Conservation (phyloP, 139 green algal genomes). For the Coelastrella sp. region DNA sequence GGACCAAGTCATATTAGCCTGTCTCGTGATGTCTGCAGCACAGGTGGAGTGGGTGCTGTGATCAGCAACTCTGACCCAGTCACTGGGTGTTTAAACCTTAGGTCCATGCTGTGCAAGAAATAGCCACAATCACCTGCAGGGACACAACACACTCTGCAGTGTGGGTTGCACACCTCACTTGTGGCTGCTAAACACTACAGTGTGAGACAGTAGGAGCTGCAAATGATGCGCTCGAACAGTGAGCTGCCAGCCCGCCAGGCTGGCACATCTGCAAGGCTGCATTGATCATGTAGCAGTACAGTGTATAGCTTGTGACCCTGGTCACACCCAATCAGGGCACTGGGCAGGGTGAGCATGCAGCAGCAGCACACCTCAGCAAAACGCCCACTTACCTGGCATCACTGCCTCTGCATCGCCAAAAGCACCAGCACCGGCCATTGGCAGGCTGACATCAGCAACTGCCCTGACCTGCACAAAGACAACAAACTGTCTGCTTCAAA, state of each 20-base stretch:
- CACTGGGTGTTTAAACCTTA: constrained; percentile 53
- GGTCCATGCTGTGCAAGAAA: constrained; percentile 54
- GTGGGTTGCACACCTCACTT: not conserved
- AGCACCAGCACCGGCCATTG: not conserved
- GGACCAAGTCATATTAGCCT: not conserved
- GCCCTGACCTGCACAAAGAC: too few species aligned
- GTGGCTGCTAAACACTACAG: too few species aligned
- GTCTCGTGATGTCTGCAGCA: not conserved
- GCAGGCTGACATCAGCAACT: not conserved
- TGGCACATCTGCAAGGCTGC: too few species aligned
- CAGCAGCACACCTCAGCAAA: not conserved
- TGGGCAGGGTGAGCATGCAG: not conserved
- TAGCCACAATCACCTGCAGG: constrained; percentile 62
- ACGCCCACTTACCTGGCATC: constrained; percentile 9
- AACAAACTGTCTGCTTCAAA: too few species aligned
- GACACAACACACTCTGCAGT: not conserved
- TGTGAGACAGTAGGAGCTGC: too few species aligned
- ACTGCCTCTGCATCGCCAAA: constrained; percentile 9
- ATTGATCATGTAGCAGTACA: too few species aligned
- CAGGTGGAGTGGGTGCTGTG: constrained; percentile 23
- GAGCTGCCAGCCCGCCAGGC: too few species aligned
- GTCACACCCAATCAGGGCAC: too few species aligned
- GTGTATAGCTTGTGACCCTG: too few species aligned
- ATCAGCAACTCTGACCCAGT: constrained; percentile 30
- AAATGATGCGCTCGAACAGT: too few species aligned